Base-by-base conservation (phyloP, 2,329 filamentous ascomycete genomes). In the Fonsecaea nubica region DNA sequence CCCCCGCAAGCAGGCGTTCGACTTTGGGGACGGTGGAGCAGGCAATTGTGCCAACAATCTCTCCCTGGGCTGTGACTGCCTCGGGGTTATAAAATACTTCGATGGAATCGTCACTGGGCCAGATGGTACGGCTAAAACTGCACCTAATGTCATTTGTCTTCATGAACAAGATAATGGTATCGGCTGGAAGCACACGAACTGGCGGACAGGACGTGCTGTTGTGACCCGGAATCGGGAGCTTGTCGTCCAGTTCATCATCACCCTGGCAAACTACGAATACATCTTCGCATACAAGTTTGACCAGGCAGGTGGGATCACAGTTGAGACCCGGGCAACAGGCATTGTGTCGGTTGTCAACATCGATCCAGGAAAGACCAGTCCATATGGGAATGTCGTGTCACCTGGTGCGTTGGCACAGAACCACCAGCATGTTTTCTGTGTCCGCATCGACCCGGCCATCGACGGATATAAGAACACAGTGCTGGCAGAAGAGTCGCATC, bases 101-200 rank as follows among this genome's bases (percentile, higher is more conserved):
- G 87, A 88, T 63, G 83, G 81, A 1, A 79, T 87, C 30, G 79
- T 86, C 42, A 81, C 85, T 0, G 80, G 82, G 10, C 74, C 83
- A 4, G 78, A 86, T 56, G 89, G 89, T 2, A 81, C 83, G 55
- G 83, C 0, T 8, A 82, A 80, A 8, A 71, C 80, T 0, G 81
- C 82, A 32, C 82, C 82, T 15, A 90, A 90, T 68, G 87, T 89
- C 5, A 80, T 90, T 63, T 91, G 89, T 72, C 78, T 91, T 3
- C 89, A 91, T 73, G 89, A 91, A 75, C 86, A 90, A 73, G 89
- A 91, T 71, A 85, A 86, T 61, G 89, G 89, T 4, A 89, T 91
- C 50, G 82, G 84, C 6, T 90, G 88, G 87, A 90, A 91, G 74
- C 89, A 90, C 76, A 89, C 87, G 4, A 90, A 91, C 78, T 89